Percentiles rank a stretch among this genome's conserved stretches.
Evolutionary conservation across 1,139 yeast species (phyloP).

Genomic region (Wickerhamomyces sp.): DNA sequence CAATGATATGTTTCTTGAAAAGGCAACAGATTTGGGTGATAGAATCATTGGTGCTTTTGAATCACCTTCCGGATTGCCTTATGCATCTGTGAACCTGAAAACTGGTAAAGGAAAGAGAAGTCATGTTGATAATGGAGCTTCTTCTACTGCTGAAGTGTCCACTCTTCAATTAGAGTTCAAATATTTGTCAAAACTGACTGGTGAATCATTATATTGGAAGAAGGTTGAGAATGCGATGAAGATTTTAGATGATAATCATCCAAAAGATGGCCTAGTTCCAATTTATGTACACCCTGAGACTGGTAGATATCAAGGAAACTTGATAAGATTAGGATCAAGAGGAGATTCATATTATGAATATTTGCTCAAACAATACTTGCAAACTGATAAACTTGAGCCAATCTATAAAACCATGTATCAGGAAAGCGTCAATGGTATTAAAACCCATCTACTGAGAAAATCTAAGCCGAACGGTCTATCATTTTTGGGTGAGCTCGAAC

Average conservation of each 20-base stretch:
- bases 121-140: slow-evolving; percentile 64
- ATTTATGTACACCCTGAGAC: slow-evolving; percentile 72
- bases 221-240: slow-evolving; percentile 69
- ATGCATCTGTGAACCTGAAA: slow-evolving; percentile 68
- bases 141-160: slow-evolving; percentile 88
- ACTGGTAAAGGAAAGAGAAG: slow-evolving; percentile 56
- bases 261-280: slow-evolving; percentile 78
- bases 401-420: slow-evolving; percentile 73
- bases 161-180: slow-evolving; percentile 88
- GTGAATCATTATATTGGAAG: slow-evolving; percentile 75
- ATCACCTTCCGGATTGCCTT: slow-evolving; percentile 65
- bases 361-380: slow-evolving; percentile 78
- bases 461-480: slow-evolving; percentile 62
- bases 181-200: slow-evolving; percentile 74
- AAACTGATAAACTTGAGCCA: slow-evolving; percentile 58
- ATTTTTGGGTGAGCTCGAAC: slow-evolving; percentile 74
- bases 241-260: slow-evolving; percentile 52
- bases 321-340: slow-evolving; percentile 80
- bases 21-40: slow-evolving; percentile 70
- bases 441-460: slow-evolving; percentile 53
- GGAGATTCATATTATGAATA: slow-evolving; percentile 95
- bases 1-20: slow-evolving; percentile 68
- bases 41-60: slow-evolving; percentile 61
- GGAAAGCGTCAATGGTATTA: slow-evolving; percentile 71
- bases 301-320: slow-evolving; percentile 59